phyloP scores from a whole-genome alignment of 2,329 filamentous ascomycete species.

The Nothopassalora personata region DNA sequence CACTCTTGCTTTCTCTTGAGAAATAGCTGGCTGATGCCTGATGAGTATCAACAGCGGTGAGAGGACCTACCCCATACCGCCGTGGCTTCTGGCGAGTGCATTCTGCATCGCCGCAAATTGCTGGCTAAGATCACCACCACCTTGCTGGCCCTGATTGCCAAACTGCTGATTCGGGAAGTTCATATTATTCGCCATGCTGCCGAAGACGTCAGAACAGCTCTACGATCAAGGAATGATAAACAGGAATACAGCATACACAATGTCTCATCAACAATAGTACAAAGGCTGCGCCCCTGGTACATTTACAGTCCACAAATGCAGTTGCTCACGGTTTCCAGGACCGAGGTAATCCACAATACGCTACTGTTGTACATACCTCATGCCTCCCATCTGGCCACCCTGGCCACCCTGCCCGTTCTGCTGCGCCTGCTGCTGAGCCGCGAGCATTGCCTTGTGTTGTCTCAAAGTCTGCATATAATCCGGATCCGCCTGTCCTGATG shows the following conservation, averaged over 20 bases:
- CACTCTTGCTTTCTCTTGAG: neutral
- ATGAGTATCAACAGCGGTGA: neutral
- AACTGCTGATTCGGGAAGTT: conserved; percentile 14
- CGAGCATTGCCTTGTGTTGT: conserved; percentile 27
- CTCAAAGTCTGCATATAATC: conserved; percentile 33
- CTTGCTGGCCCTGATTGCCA: conserved; percentile 11
- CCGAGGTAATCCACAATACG: neutral
- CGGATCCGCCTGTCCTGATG: conserved; percentile 20
- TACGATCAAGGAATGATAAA: neutral
- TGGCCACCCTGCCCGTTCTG: conserved; percentile 12
- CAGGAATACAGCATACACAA: neutral
- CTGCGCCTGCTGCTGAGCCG: conserved; percentile 16
- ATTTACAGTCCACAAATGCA: neutral
- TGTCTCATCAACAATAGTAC: neutral
- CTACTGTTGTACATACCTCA: conserved; percentile 10
- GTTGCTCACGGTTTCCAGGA: neutral
- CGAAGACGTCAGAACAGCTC: neutral
- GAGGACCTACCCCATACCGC: neutral
- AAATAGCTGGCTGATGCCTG: neutral
- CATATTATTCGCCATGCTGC: conserved; percentile 20
- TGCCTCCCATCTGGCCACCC: conserved; percentile 13
- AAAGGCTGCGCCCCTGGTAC: neutral
- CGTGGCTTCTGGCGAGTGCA: conserved; percentile 20
- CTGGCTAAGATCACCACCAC: conserved; percentile 19
- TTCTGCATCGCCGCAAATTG: conserved; percentile 31